Percentiles rank a stretch among this genome's conserved stretches.
Conservation (phyloP, 164 flowering plant genomes). For the Dillenia suffruticosa region DNA sequence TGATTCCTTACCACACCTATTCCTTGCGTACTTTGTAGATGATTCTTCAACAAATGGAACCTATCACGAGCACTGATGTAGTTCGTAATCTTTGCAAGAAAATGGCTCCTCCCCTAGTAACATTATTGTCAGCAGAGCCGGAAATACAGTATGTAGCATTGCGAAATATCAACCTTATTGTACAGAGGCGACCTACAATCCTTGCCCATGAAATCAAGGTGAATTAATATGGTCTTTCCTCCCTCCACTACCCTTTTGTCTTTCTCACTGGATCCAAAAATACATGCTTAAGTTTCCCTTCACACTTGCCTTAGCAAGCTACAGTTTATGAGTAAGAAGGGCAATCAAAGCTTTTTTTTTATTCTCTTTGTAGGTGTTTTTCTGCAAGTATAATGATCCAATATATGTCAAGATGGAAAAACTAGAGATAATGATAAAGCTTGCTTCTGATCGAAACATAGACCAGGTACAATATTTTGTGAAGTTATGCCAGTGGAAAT, state of each 20-base stretch:
- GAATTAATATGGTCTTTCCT: slow-evolving; percentile 1
- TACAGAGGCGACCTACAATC: slow-evolving; percentile 92
- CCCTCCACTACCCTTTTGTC: too few species aligned
- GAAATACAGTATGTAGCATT: slow-evolving; percentile 99
- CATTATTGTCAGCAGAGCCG: slow-evolving; percentile 99
- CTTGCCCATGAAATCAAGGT: slow-evolving; percentile 99
- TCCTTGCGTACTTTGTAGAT: slow-evolving; percentile 43
- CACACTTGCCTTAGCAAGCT: too few species aligned
- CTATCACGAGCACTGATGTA: slow-evolving; percentile 93
- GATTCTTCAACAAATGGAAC: slow-evolving; percentile 99
- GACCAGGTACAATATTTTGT: slow-evolving; percentile 69
- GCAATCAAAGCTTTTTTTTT: not conserved
- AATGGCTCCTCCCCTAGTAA: slow-evolving; percentile 99
- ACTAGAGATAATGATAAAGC: slow-evolving; percentile 97
- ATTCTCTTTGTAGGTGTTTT: slow-evolving; percentile 66
- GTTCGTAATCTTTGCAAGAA: slow-evolving; percentile 98
- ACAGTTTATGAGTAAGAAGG: too few species aligned
- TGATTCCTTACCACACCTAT: too few species aligned
- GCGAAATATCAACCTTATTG: slow-evolving; percentile 93
- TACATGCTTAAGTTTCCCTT: too few species aligned
- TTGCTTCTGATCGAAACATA: slow-evolving; percentile 96
- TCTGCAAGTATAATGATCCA: slow-evolving; percentile 99
- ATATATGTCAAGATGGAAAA: slow-evolving; percentile 98
- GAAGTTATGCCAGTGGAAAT: not conserved
- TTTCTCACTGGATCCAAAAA: too few species aligned